phyloP scores from a whole-genome alignment of 129 eudicot genomes.

The Ambrosia trifida region DNA sequence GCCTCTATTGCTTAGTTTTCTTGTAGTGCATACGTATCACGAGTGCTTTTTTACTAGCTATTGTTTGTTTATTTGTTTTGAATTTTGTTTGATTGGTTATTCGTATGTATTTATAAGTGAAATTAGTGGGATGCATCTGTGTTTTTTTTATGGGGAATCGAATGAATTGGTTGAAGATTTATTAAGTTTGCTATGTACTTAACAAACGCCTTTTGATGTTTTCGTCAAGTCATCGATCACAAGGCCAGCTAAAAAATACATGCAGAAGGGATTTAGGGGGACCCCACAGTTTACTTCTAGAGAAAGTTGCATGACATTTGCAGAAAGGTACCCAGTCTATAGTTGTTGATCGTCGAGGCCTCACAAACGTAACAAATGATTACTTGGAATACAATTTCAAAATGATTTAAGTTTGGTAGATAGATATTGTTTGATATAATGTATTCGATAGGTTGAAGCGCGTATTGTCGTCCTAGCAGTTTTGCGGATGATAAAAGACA shows the following conservation, averaged over 20 bases:
- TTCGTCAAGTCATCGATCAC: slow-evolving; percentile 19
- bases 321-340: slow-evolving; percentile 52
- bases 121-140: no score
- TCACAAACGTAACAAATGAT: slow-evolving; percentile 58
- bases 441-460: slow-evolving; percentile 72
- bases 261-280: slow-evolving; percentile 50
- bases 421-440: neutral
- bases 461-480: slow-evolving; percentile 94
- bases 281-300: slow-evolving; percentile 67
- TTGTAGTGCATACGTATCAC: no score
- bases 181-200: no score
- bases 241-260: slow-evolving; percentile 37
- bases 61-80: no score
- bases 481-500: slow-evolving; percentile 86
- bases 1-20: no score
- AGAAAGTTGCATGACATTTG: slow-evolving; percentile 84
- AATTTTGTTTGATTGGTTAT: no score
- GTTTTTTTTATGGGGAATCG: no score
- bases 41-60: no score
- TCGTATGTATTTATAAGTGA: no score
- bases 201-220: no score
- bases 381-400: neutral
- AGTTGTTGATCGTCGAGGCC: slow-evolving; percentile 75
- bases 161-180: no score
- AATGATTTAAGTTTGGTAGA: neutral